Evolutionary conservation across 2,329 filamentous ascomycete species (phyloP).

Genomic region (Aaosphaeria arxii): DNA sequence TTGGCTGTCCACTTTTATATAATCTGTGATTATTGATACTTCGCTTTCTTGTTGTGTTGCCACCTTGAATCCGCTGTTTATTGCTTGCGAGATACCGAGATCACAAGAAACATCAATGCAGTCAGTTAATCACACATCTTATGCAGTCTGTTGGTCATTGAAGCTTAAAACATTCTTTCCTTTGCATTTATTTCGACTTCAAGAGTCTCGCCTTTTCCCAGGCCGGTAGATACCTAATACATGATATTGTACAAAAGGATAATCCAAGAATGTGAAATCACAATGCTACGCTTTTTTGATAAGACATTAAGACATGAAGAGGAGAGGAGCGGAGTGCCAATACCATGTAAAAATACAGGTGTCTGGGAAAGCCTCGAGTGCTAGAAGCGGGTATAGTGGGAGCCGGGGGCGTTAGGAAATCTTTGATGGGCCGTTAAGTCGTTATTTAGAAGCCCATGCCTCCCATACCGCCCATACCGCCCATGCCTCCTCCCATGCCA

Average conservation of each 20-base stretch:
- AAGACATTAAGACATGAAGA: slow-evolving; percentile 13
- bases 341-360: slow-evolving; percentile 32
- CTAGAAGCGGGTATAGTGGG: slow-evolving; percentile 32
- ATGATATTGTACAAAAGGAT: slow-evolving; percentile 34
- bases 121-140: no score
- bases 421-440: slow-evolving; percentile 16
- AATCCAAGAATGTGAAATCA: slow-evolving; percentile 20
- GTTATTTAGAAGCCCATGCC: slow-evolving; percentile 61
- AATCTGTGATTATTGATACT: no score
- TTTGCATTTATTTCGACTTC: slow-evolving; percentile 13
- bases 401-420: slow-evolving; percentile 26
- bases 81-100: no score
- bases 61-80: no score
- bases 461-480: slow-evolving; percentile 60
- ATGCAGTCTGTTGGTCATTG: no score
- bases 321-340: slow-evolving; percentile 37
- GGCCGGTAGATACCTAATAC: slow-evolving; percentile 25
- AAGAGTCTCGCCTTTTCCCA: background rate
- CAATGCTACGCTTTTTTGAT: slow-evolving; percentile 34
- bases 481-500: slow-evolving; percentile 43
- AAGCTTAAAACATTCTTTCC: slow-evolving; percentile 26
- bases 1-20: no score
- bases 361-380: slow-evolving; percentile 25
- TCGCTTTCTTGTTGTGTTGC: no score
- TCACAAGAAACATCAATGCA: no score